Evolutionary conservation across 129 eudicot genomes (phyloP).

Genomic region (Erigeron canadensis): DNA sequence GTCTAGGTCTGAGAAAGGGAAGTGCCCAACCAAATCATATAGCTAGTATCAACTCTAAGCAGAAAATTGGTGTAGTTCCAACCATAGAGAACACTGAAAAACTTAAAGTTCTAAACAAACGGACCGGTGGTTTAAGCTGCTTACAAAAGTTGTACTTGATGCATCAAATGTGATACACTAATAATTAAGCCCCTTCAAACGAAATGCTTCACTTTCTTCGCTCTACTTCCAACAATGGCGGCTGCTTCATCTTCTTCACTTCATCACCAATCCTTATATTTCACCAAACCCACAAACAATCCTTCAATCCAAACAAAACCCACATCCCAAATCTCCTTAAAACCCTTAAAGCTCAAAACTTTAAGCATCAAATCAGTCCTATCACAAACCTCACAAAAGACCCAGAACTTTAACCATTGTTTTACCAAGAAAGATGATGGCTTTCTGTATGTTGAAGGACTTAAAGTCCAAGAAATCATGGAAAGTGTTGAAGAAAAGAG

Average conservation of each 20-base stretch:
- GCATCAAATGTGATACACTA: too few relatives aligned
- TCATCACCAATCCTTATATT: constrained; percentile 42
- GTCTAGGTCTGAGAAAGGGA: background rate
- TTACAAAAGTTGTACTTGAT: too few relatives aligned
- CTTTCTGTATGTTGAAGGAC: constrained; percentile 66
- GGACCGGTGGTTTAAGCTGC: too few relatives aligned
- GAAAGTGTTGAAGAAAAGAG: constrained; percentile 52
- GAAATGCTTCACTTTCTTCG: background rate
- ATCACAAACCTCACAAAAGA: constrained; percentile 41
- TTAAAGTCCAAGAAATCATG: constrained; percentile 79
- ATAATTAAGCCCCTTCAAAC: too few relatives aligned
- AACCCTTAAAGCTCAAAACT: constrained; percentile 36
- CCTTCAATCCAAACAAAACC: constrained; percentile 22
- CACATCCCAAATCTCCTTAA: constrained; percentile 39
- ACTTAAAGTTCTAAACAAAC: background rate
- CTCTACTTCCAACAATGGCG: constrained; percentile 52
- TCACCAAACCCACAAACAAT: constrained; percentile 43
- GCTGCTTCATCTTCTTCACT: constrained; percentile 48
- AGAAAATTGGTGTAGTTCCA: background rate
- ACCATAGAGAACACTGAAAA: background rate
- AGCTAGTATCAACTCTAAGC: background rate
- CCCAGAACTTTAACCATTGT: constrained; percentile 62
- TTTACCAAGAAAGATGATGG: constrained; percentile 79
- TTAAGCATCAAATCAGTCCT: constrained; percentile 47
- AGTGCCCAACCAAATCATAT: background rate